phyloP scores from a whole-genome alignment of 2,329 filamentous ascomycete species.

The Cladosporium sp. region DNA sequence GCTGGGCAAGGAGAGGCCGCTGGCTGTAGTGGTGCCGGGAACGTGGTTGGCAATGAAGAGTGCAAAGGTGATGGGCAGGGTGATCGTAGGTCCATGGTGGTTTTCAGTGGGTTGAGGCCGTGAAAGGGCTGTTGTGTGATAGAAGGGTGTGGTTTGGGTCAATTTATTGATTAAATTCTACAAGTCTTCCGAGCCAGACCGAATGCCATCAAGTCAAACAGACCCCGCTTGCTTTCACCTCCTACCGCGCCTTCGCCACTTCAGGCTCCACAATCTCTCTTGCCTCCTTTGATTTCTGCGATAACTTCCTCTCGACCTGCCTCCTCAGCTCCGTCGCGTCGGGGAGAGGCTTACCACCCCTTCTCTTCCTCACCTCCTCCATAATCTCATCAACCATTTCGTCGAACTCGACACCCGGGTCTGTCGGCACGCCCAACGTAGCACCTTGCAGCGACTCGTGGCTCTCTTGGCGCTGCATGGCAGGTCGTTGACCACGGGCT shows the following conservation, averaged over 20 bases:
- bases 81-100: background rate
- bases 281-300: constrained; percentile 8
- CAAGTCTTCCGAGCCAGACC: no score
- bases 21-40: background rate
- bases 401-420: constrained; percentile 69
- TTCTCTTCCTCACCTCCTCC: constrained; percentile 63
- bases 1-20: background rate
- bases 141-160: background rate
- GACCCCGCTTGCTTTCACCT: no score
- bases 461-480: constrained; percentile 25
- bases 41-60: background rate
- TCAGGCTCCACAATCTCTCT: background rate
- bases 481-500: constrained; percentile 28
- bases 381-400: constrained; percentile 73
- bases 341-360: constrained; percentile 37
- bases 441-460: constrained; percentile 37
- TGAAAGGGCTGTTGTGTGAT: background rate
- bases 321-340: constrained; percentile 50
- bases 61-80: background rate
- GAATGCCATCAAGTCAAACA: background rate
- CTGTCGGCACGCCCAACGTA: constrained; percentile 73
- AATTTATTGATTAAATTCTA: background rate
- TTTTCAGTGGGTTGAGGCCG: background rate
- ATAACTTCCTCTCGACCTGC: constrained; percentile 46
- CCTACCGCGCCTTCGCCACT: background rate